These are phyloP conservation scores for Saccharomycopsis schoenii DNA, from an alignment of 805 yeast species.

Conservation along the genomic window DNA sequence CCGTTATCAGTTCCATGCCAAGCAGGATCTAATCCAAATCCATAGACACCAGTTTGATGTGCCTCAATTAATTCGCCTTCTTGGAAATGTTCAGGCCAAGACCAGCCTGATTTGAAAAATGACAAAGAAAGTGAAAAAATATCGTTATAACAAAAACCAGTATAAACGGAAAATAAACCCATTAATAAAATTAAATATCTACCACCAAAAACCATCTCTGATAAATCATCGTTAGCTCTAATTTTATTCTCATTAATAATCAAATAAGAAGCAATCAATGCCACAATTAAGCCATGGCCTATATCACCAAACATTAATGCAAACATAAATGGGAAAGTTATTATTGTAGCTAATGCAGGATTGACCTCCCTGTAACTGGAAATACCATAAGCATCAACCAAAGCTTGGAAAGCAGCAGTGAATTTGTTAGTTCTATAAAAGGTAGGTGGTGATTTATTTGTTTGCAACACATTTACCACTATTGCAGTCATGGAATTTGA, in stretches of 20 bases:
- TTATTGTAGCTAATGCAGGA: slow-evolving; percentile 89
- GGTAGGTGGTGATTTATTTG: slow-evolving; percentile 88
- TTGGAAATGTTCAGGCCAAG: slow-evolving; percentile 72
- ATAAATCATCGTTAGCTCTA: slow-evolving; percentile 69
- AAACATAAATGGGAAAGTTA: slow-evolving; percentile 97
- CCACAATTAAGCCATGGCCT: slow-evolving; percentile 87
- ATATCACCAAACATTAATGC: slow-evolving; percentile 99
- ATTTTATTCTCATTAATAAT: slow-evolving; percentile 68
- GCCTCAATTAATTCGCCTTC: slow-evolving; percentile 66
- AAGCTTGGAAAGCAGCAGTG: slow-evolving; percentile 84
- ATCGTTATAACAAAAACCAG: slow-evolving; percentile 92
- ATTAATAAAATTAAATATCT: slow-evolving; percentile 82
- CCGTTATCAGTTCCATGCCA: slow-evolving; percentile 98
- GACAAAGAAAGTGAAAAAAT: slow-evolving; percentile 86
- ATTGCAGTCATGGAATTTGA: slow-evolving; percentile 30
- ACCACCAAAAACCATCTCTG: slow-evolving; percentile 93
- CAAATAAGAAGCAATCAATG: slow-evolving; percentile 59
- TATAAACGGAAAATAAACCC: slow-evolving; percentile 94
- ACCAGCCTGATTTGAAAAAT: slow-evolving; percentile 83
- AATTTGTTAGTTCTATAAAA: slow-evolving; percentile 91
- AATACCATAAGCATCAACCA: slow-evolving; percentile 92
- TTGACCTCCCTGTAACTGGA: slow-evolving; percentile 91
- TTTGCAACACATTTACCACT: slow-evolving; percentile 48
- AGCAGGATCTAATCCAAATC: slow-evolving; percentile 81
- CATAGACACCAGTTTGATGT: slow-evolving; percentile 49